phyloP scores from a whole-genome alignment of 192 early-diverging fungal species.

The Backusella morwellensis region DNA sequence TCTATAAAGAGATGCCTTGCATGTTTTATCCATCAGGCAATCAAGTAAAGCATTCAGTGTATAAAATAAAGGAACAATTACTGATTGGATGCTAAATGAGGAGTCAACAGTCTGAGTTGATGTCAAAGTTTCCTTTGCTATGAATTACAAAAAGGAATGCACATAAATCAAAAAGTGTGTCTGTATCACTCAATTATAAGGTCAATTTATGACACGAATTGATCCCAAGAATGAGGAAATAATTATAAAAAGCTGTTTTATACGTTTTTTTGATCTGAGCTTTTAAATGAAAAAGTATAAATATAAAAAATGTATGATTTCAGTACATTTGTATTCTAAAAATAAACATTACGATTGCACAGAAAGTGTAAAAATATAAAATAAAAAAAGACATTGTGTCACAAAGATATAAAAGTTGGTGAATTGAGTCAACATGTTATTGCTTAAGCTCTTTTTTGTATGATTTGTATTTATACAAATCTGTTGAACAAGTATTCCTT shows the following conservation, averaged over 20 bases:
- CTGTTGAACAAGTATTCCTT: background rate
- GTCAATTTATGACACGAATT: background rate
- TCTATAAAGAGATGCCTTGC: background rate
- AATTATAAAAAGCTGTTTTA: background rate
- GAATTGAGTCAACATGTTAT: background rate
- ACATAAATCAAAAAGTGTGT: background rate
- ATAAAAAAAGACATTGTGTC: background rate
- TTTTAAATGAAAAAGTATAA: background rate
- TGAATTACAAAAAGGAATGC: background rate
- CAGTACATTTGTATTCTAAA: background rate
- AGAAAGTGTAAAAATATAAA: background rate
- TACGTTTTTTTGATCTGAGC: background rate
- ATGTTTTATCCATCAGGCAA: background rate
- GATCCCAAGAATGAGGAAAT: background rate
- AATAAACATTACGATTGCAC: background rate
- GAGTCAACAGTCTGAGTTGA: background rate
- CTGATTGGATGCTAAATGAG: background rate
- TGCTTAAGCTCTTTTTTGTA: background rate
- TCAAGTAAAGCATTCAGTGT: background rate
- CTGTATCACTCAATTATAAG: background rate
- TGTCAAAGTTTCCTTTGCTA: background rate
- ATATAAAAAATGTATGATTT: background rate
- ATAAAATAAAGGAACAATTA: background rate
- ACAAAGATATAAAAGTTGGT: background rate
- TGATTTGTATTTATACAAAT: background rate